These are phyloP conservation scores for Fusarium albidum DNA, from an alignment of 2,329 filamentous ascomycete species.

Conservation along the genomic window DNA sequence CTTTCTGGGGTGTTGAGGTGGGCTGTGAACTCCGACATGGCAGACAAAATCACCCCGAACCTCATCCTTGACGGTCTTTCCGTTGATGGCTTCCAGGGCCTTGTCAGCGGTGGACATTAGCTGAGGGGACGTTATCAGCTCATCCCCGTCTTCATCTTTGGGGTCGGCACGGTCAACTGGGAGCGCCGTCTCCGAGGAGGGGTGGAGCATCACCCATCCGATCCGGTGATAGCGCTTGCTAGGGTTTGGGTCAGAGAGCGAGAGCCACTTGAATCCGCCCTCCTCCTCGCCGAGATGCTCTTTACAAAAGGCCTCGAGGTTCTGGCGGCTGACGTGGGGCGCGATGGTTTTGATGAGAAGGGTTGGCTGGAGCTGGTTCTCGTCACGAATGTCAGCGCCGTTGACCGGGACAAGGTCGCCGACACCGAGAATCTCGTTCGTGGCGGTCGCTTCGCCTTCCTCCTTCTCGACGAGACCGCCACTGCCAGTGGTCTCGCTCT, in stretches of 20 bases:
- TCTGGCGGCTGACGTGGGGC: slow-evolving; percentile 91
- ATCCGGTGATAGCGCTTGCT: slow-evolving; percentile 97
- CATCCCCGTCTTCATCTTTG: slow-evolving; percentile 72
- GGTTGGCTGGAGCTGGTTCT: slow-evolving; percentile 87
- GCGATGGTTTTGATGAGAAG: slow-evolving; percentile 98
- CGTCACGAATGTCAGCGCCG: slow-evolving; percentile 88
- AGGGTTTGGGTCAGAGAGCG: slow-evolving; percentile 94
- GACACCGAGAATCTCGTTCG: slow-evolving; percentile 91
- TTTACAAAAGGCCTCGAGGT: slow-evolving; percentile 93
- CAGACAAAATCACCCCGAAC: slow-evolving; percentile 95
- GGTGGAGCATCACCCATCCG: slow-evolving; percentile 97
- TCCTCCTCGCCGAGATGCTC: slow-evolving; percentile 91
- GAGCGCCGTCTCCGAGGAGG: slow-evolving; percentile 71
- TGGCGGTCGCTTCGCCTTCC: slow-evolving; percentile 90
- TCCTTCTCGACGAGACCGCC: slow-evolving; percentile 91
- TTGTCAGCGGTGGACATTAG: slow-evolving; percentile 76
- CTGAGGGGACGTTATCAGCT: slow-evolving; percentile 62
- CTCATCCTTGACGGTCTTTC: slow-evolving; percentile 96
- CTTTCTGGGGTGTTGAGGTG: slow-evolving; percentile 84
- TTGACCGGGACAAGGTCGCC: slow-evolving; percentile 86
- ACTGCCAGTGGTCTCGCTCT: slow-evolving; percentile 87
- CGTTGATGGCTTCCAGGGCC: slow-evolving; percentile 92
- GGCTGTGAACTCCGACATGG: slow-evolving; percentile 95
- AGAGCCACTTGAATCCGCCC: slow-evolving; percentile 95
- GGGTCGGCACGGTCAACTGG: slow-evolving; percentile 76